Evolutionary conservation across 495 filamentous ascomycete genomes (phyloP), one percentile per base, ranked within the genome.

Genomic region (Aspergillus nanangensis): DNA sequence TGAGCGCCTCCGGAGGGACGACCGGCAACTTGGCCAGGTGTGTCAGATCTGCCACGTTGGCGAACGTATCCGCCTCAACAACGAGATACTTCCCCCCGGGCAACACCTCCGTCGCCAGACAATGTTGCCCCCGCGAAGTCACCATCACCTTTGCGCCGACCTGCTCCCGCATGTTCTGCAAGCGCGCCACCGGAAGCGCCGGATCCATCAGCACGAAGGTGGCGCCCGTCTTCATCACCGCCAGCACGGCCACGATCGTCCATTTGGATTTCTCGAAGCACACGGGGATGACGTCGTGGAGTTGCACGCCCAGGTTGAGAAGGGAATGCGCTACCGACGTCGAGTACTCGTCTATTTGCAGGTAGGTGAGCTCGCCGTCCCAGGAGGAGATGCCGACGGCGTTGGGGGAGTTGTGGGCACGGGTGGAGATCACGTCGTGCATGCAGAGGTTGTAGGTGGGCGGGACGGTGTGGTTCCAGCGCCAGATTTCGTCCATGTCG

Each of bases 221-320:
- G 7, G 50, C 63, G 2, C 72, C 72, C 1, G 60, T 52, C 44
- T 73, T 74, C 63, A 74, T 69, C 1, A 65, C 64, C 1, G 57
- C 72, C 5, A 76, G 58, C 2, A 73, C 59, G 5, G 69, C 70
- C 18, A 76, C 54, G 3, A 67, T 65, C 3, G 65, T 69, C 72
- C 72, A 76, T 31, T 50, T 57, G 9, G 71, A 76, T 27, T 76
- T 76, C 22, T 78, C 73, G 24, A 73, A 74, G 44, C 69, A 74
- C 5, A 72, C 44, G 10, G 70, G 67, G 7, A 73, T 4, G 13
- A 73, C 48, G n/a, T 65, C 65, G n/a, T 66, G 42, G 3, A 61
- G 44, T 18, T 52, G 14, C 1, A 69, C 61, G 7, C 65, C 64
- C 35, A 61, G 39, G 2, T 57, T 40, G 17, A 48, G 45, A 5